Base-by-base conservation (phyloP, 2,329 filamentous ascomycete genomes). In the Apiospora kogelbergensis region DNA sequence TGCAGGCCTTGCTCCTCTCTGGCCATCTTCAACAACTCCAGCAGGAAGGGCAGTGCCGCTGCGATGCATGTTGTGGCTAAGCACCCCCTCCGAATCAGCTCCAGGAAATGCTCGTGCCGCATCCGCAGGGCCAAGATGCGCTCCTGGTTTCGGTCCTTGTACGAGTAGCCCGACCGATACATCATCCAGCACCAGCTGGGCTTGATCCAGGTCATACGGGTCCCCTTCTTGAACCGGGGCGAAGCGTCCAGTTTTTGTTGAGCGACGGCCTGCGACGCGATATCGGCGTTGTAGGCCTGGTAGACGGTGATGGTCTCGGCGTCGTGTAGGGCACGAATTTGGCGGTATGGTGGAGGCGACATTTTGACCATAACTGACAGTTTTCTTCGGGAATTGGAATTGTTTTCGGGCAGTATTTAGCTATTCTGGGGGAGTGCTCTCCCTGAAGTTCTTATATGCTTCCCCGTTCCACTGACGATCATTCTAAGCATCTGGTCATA, bases 181-280 rank as follows among this genome's bases (percentile, higher is more conserved):
- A 89, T 85, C 84, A 90, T 88, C 89, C 89, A 91, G 63, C 80
- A 78, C 84, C 88, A 91, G 69, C 84, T 86, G 0, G 88, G 88
- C 74, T 90, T 90, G 72, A 90, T 85, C 89, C 89, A 90, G 4
- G 88, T 90, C 88, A 89, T 90, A 66, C 88, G 84, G 1, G 77
- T 77, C n/a, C 9, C 40, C 40, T 80, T 79, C 17, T 78, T 81
- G 78, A 90, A 90, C 7, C 81, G 78, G 2, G 85, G 80, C 0
- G 85, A 87, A 0, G 86, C 84, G 64, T 83, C 78, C 48, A 91
- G 83, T 10, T 79, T 83, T 73, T 90, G 87, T 1, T 78, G 68
- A 3, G 77, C 67, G 7, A 90, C 80, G 6, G 88, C 88, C 4
- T 85, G 80, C 17, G 78, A 71, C 20, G 88, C 88, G 74, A 90